Base-by-base conservation (phyloP, 129 eudicot genomes). In the Calendula officinalis region DNA sequence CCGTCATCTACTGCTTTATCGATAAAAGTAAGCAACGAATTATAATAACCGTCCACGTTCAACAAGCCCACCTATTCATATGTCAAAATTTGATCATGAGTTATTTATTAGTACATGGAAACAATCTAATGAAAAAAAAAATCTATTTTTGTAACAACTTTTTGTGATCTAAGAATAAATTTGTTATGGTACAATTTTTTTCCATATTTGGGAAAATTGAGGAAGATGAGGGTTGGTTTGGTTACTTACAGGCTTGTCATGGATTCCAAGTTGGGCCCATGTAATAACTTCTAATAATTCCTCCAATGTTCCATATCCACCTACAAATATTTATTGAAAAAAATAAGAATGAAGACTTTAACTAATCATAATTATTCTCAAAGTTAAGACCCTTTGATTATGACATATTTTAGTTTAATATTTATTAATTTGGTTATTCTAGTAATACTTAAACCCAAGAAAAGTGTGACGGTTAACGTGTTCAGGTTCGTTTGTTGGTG, bases 181-280 rank as follows among this genome's bases (percentile, higher is more conserved):
- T 22, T 2, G 30, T n/a, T n/a, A n/a, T n/a, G n/a, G n/a, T 22
- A 22, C 2, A 13, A n/a, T 10, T 50, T 65, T 40, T 45, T 56
- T 10, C 76, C 55, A 57, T 7, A 56, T 79, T 64, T 49, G 78
- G 53, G 3, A 40, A 59, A 34, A 48, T 35, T 47, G 5, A 66
- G 33, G 51, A 68, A 74, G 51, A 39, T 43, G 22, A 35, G 56
- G 47, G 6, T 49, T 57, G 35, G 58, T 34, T 36, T 33, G 60
- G 53, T 64, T 68, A 73, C 81, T 67, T 80, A 83, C 89, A 41
- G 89, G 89, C 65, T 83, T 83, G 82, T 83, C 81, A 62, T 83
- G 89, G 55, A 83, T 83, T 10, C 89, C 89, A 9, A 83, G 89
- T 54, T 83, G 85, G 71, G 89, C 89, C 89, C 89, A 83, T 6